Conservation (phyloP, 2,329 filamentous ascomycete genomes). For the Mollisiaceae sp. region DNA sequence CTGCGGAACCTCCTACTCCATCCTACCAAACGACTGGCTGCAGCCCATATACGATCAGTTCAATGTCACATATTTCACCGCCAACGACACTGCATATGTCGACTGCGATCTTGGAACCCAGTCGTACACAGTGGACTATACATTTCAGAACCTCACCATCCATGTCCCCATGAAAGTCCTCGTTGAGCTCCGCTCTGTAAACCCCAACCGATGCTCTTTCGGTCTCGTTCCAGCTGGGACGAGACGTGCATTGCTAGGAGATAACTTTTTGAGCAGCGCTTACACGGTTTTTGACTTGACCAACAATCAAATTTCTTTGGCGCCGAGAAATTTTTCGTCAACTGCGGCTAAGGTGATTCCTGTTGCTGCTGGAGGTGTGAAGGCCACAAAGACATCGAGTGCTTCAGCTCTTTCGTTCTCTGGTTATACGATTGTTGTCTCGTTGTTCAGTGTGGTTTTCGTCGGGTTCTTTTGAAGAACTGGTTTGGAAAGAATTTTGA, state of each 20-base stretch:
- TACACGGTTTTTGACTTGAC: constrained; percentile 10
- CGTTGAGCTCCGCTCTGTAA: background rate
- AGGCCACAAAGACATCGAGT: background rate
- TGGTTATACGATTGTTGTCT: no score
- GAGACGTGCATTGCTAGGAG: background rate
- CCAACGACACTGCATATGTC: constrained; percentile 6
- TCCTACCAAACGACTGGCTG: constrained; percentile 1
- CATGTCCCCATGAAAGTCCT: background rate
- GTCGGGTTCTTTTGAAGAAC: no score
- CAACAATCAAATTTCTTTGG: constrained; percentile 5
- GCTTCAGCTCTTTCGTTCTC: no score
- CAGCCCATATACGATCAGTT: background rate
- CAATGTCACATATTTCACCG: constrained; percentile 1
- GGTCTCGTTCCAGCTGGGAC: background rate
- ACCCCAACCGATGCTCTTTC: background rate
- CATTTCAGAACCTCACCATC: background rate
- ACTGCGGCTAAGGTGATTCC: background rate
- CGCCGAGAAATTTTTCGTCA: background rate
- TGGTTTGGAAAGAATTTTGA: no score
- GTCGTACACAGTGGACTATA: constrained; percentile 2
- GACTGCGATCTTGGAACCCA: background rate
- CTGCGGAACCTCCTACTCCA: background rate
- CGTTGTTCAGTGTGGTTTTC: no score
- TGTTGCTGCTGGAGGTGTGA: background rate
- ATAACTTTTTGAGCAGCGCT: constrained; percentile 6